Percentiles rank a stretch among this genome's conserved stretches.
Evolutionary conservation across 2,329 filamentous ascomycete species (phyloP).

Genomic region (Aureobasidium uvarum): DNA sequence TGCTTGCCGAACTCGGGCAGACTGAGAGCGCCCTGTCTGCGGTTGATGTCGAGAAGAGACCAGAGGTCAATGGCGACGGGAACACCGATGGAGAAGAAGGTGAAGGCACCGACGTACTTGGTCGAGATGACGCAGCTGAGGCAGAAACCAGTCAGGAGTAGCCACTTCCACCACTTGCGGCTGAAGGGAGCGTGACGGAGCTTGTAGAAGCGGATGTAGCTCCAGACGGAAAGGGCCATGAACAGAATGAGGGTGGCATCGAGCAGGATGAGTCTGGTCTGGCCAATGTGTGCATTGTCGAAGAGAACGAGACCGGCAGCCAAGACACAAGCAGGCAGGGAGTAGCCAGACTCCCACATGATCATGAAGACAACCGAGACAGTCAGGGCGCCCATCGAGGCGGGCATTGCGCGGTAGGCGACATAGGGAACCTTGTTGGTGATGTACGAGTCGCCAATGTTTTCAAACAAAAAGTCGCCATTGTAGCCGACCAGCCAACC

Average conservation of each 20-base stretch:
- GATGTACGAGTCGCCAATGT: constrained; percentile 98
- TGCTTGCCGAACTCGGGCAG: constrained; percentile 83
- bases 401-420: constrained; percentile 89
- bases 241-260: constrained; percentile 92
- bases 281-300: constrained; percentile 96
- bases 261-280: constrained; percentile 90
- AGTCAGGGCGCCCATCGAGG: constrained; percentile 85
- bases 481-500: constrained; percentile 98
- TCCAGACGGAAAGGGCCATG: constrained; percentile 91
- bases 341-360: constrained; percentile 99
- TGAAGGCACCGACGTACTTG: constrained; percentile 96
- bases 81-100: constrained; percentile 93
- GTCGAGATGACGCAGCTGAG: constrained; percentile 97
- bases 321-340: constrained; percentile 83
- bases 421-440: constrained; percentile 97
- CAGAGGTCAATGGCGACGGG: constrained; percentile 93
- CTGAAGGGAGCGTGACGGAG: constrained; percentile 83
- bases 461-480: constrained; percentile 96
- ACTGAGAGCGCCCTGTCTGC: constrained; percentile 74
- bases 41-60: constrained; percentile 88
- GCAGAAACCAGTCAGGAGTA: constrained; percentile 88
- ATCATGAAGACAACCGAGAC: constrained; percentile 93
- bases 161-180: constrained; percentile 99
- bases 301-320: constrained; percentile 85
- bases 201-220: constrained; percentile 98